Base-by-base conservation (phyloP, 2,329 filamentous ascomycete genomes). In the Colletotrichum euphorbiae region DNA sequence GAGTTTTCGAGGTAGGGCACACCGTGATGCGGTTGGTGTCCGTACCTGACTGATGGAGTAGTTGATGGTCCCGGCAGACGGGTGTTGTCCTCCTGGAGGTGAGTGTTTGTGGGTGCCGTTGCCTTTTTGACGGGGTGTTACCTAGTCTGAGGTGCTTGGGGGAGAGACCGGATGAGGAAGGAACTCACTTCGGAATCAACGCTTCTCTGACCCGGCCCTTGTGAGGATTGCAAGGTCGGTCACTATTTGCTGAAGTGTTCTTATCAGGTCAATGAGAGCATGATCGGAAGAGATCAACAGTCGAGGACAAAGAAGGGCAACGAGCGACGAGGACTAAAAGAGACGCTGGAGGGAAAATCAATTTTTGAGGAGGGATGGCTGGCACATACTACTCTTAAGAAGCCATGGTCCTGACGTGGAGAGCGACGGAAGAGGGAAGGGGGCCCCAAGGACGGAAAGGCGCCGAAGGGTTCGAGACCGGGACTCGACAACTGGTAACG, bases 401-500 rank as follows among this genome's bases (percentile, higher is more conserved):
- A 38, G 48, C 21, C 21, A 11, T 42, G 33, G 42, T 46, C 17
- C 33, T 33, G 36, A 60, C 33, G 48, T 55, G 62, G 33, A 6
- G 48, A 28, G 31, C 48, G 61, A 69, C 66, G 66, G 66, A 69
- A 66, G 59, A 36, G 66, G 66, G 60, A 68, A 60, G 43, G 46
- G 33, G 8, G 28, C 28, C 7, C 55, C 33, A 55, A 55, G 51
- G 42, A 56, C 46, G 48, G 19, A 65, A 36, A 56, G 62, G 66
- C 54, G 36, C 62, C 38, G 31, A 60, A 40, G 55, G 54, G 46
- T 66, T 69, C 54, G 62, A 65, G 54, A 55, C 55, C 54, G 62
- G 60, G 54, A 55, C 55, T 68, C 48, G 40, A 66, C 51, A 28
- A 21, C 13, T 52, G 21, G 62, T 28, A 43, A 52, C 31, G 62